A percentile compares a stretch with the other conserved stretches of the same genome.
These are phyloP conservation scores for Podaxis rugospora DNA, from an alignment of 768 basidiomycete genomes.

Conservation along the genomic window DNA sequence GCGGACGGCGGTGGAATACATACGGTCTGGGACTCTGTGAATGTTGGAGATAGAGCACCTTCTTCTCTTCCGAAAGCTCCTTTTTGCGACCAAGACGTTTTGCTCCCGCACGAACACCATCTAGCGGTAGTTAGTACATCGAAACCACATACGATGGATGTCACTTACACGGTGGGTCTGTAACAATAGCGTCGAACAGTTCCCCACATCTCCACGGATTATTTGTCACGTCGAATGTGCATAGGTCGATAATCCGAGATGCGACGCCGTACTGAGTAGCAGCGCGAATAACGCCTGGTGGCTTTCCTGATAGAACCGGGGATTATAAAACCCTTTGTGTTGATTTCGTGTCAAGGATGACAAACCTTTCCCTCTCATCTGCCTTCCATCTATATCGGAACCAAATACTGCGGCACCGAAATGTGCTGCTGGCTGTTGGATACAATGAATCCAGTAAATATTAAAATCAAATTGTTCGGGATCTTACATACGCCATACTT, in stretches of 20 bases:
- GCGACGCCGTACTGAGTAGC: constrained; percentile 81
- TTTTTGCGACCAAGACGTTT: constrained; percentile 75
- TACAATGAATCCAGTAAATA: background rate
- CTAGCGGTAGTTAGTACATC: constrained; percentile 29
- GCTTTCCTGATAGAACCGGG: constrained; percentile 20
- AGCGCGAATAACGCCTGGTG: constrained; percentile 73
- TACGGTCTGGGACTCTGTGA: constrained; percentile 38
- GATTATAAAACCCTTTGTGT: background rate
- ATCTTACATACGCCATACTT: constrained; percentile 78
- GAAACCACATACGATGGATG: background rate
- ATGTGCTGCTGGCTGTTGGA: constrained; percentile 70
- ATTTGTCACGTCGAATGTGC: constrained; percentile 90
- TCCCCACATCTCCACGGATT: constrained; percentile 88
- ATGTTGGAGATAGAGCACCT: constrained; percentile 33
- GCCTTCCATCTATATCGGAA: constrained; percentile 95
- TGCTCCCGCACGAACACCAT: constrained; percentile 89
- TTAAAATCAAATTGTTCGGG: background rate
- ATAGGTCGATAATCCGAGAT: constrained; percentile 72
- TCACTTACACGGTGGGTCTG: constrained; percentile 86
- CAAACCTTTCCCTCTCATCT: constrained; percentile 91
- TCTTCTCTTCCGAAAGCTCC: constrained; percentile 33
- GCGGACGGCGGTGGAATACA: constrained; percentile 18
- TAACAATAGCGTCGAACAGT: constrained; percentile 91
- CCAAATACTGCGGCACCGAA: constrained; percentile 88
- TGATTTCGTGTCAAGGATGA: background rate